phyloP scores from a whole-genome alignment of 768 basidiomycete species.

The Suillus cothurnatus region DNA sequence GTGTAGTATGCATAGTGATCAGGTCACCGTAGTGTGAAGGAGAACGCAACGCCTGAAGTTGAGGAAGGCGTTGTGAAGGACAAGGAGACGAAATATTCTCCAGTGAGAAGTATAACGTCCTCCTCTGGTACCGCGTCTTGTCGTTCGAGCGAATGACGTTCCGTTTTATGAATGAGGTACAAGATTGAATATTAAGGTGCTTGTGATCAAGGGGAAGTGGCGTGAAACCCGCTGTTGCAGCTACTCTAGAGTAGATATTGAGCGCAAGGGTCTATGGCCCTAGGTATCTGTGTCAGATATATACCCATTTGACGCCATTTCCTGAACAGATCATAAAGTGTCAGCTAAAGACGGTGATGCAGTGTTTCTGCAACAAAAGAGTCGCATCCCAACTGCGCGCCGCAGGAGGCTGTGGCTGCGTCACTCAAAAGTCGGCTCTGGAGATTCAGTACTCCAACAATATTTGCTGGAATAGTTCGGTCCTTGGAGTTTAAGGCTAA shows the following conservation, averaged over 20 bases:
- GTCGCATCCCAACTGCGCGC: no score
- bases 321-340: background rate
- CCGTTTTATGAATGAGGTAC: background rate
- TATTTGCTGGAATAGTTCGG: background rate
- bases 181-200: background rate
- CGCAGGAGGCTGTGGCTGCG: background rate
- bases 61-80: background rate
- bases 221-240: background rate
- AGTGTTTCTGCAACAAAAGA: background rate
- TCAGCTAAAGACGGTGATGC: background rate
- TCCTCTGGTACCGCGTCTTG: background rate
- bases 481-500: background rate
- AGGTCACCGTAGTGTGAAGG: background rate
- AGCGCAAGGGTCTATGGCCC: background rate
- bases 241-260: background rate
- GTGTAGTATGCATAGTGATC: background rate
- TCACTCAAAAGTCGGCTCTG: background rate
- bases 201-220: background rate
- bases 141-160: background rate
- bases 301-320: background rate
- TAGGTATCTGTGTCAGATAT: background rate
- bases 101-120: background rate
- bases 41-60: background rate
- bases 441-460: background rate
- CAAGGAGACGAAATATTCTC: background rate